Evolutionary conservation across 148 eudicot genomes (phyloP).

Genomic region (Euryodendron excelsum): DNA sequence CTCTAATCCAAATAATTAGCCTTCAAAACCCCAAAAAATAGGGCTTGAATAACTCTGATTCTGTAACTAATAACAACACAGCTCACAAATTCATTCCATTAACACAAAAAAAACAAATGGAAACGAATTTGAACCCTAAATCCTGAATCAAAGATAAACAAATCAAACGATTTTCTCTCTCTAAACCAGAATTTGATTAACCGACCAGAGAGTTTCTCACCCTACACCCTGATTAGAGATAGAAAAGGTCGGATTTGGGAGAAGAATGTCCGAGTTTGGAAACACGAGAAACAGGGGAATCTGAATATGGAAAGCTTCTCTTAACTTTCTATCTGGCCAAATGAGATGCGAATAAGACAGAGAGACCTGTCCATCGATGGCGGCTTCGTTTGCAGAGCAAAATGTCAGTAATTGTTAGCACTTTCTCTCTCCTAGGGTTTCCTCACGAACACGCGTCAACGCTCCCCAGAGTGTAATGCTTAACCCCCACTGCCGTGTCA

Average conservation of each 20-base stretch:
- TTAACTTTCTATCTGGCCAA: no score
- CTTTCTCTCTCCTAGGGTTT: neutral
- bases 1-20: conserved; percentile 15
- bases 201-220: neutral
- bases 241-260: neutral
- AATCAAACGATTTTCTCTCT: neutral
- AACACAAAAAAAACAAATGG: no score
- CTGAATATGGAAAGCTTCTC: neutral
- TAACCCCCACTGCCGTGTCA: neutral
- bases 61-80: neutral
- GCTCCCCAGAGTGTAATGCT: neutral
- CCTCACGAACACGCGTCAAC: neutral
- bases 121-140: neutral
- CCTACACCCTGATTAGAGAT: neutral
- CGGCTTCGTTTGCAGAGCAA: neutral
- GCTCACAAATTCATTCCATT: neutral
- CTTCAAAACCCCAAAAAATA: neutral
- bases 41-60: neutral
- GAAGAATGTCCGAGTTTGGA: neutral
- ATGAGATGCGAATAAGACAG: neutral
- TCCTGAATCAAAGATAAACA: neutral
- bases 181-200: no score
- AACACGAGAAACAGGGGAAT: neutral
- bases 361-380: neutral
- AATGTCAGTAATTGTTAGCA: neutral